A percentile compares a stretch with the other conserved stretches of the same genome.
Conservation (phyloP, 2,329 filamentous ascomycete genomes). For the Geosmithia putterillii region DNA sequence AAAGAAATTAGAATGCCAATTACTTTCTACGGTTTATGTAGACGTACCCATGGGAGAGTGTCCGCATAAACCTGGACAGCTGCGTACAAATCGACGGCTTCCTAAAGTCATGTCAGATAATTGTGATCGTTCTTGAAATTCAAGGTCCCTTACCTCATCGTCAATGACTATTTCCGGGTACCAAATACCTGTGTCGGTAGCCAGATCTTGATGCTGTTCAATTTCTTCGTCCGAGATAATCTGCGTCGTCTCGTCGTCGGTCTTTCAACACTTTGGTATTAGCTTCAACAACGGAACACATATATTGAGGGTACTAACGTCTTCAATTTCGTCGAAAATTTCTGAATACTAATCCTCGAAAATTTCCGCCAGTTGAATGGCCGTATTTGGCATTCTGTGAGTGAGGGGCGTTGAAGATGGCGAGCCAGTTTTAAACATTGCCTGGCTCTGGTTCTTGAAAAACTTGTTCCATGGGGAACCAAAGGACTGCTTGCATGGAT, state of each 20-base stretch:
- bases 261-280: neutral
- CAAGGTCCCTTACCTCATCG: neutral
- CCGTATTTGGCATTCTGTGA: conserved; percentile 1
- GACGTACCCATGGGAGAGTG: conserved; percentile 1
- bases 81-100: neutral
- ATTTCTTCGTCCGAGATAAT: neutral
- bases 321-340: neutral
- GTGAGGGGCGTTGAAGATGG: neutral
- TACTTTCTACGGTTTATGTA: neutral
- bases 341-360: conserved; percentile 1
- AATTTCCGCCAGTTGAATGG: neutral
- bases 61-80: conserved; percentile 1
- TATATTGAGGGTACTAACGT: neutral
- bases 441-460: conserved; percentile 1
- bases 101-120: too few species aligned
- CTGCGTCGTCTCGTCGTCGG: neutral
- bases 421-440: neutral
- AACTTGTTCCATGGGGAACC: conserved; percentile 7
- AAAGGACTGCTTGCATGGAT: conserved; percentile 3
- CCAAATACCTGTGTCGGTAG: neutral
- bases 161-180: neutral
- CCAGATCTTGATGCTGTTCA: neutral
- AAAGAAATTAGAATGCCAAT: too few species aligned
- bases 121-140: too few species aligned
- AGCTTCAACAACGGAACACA: too few species aligned